A percentile compares a stretch with the other conserved stretches of the same genome.
Evolutionary conservation across 164 flowering plant genomes (phyloP).

Genomic region (Malania oleifera): DNA sequence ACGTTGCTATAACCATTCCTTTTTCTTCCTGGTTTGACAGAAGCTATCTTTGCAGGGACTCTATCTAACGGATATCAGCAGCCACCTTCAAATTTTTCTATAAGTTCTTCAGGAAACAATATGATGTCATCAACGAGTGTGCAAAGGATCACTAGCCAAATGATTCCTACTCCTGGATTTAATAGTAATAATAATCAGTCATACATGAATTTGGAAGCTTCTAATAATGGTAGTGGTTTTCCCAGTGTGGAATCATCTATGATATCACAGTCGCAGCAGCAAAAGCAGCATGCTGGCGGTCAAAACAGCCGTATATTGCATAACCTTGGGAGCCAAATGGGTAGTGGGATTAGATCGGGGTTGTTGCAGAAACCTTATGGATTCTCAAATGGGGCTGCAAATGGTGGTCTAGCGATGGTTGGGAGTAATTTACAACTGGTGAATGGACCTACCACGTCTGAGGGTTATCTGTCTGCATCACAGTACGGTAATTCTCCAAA

Average conservation of each 20-base stretch:
- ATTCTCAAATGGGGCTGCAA: constrained; percentile 55
- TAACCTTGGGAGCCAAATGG: constrained; percentile 64
- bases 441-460: constrained; percentile 60
- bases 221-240: constrained; percentile 48
- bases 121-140: constrained; percentile 46
- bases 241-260: constrained; percentile 57
- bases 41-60: constrained; percentile 45
- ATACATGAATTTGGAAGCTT: constrained; percentile 47
- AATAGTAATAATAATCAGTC: constrained; percentile 40
- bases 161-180: constrained; percentile 97
- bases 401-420: constrained; percentile 57
- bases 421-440: constrained; percentile 52
- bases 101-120: constrained; percentile 50
- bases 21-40: background rate
- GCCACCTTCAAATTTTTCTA: constrained; percentile 39
- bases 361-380: constrained; percentile 68
- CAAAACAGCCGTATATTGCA: constrained; percentile 74
- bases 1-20: background rate
- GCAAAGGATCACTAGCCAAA: constrained; percentile 64
- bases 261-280: constrained; percentile 57
- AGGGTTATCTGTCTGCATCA: constrained; percentile 45
- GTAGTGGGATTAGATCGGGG: constrained; percentile 59
- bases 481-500: constrained; percentile 48
- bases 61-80: constrained; percentile 76
- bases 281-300: constrained; percentile 56